Evolutionary conservation across 805 yeast species (phyloP), one percentile per base, ranked within the genome.

Genomic region (Candida alai): DNA sequence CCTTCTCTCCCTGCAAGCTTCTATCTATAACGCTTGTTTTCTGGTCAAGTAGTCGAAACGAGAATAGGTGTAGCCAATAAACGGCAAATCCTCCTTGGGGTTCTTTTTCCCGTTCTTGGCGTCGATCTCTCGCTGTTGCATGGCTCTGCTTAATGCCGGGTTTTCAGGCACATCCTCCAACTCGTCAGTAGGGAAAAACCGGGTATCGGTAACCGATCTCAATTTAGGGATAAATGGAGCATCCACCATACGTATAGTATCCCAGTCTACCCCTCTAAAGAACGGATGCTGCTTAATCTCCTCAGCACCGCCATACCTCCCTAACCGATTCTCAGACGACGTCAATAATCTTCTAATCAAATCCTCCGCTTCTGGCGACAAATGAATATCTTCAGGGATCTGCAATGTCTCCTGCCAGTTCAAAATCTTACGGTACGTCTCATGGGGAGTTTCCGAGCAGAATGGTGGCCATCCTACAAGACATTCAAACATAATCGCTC

Each of bases 141-240:
- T 81, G 19, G 88, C 87, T 36, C 60, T 58, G 36, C 54, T 56
- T 41, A 62, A 50, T 4, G 69, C 53, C 9, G 96, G 95, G 29
- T 86, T 78, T 51, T 89, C 97, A 2, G 97, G 96, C 33, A 90
- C 88, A 51, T 85, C 86, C 58, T 90, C 96, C 51, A 90, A 69
- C 54, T 90, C 98, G 56, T 90, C 97, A 2, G 95, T 87, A 26
- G 98, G 97, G 87, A 93, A 93, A 68, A 90, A 90, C 48, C 97
- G 73, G 0, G 98, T 93, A 58, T 93, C 98, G 5, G 97, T 90
- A 41, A 90, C 83, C 9, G 95, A 83, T 47, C 88, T 77, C 53
- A 93, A 72, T 53, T 87, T 84, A 17, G 98, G 96, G 46, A 93
- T 84, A 51, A 88, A 88, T 15, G 97, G 97, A 3, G 96, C 96